Evolutionary conservation across 2,329 filamentous ascomycete genomes (phyloP).

Genomic region (Aspergillus aculeatinus): DNA sequence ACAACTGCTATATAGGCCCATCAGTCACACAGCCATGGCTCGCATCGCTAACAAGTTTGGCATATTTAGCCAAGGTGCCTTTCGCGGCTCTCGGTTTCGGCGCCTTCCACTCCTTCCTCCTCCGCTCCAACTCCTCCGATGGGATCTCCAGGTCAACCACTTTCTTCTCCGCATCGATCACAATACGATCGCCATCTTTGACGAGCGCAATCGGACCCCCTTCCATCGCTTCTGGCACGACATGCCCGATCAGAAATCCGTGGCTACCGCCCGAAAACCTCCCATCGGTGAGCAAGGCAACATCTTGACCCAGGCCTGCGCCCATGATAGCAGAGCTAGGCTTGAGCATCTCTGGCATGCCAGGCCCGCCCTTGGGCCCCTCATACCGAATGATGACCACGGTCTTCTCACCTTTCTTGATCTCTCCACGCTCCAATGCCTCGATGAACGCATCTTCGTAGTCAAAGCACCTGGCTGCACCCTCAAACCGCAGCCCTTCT

Average conservation of each 20-base stretch:
- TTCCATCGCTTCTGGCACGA: constrained; percentile 16
- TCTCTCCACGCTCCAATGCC: constrained; percentile 61
- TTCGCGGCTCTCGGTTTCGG: not conserved
- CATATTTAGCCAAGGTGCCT: constrained; percentile 15
- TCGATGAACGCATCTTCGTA: constrained; percentile 63
- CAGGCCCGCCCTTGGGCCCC: constrained; percentile 67
- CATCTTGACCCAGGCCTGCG: constrained; percentile 64
- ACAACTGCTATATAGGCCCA: not conserved
- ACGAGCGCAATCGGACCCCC: constrained; percentile 14
- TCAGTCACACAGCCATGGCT: constrained; percentile 16
- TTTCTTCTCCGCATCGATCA: constrained; percentile 13
- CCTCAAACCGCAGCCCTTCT: constrained; percentile 62
- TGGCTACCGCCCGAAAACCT: constrained; percentile 44
- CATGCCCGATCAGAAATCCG: constrained; percentile 36
- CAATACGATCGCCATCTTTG: constrained; percentile 9
- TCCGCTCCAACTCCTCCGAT: constrained; percentile 6
- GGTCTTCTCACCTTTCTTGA: constrained; percentile 68
- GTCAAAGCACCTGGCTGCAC: constrained; percentile 65
- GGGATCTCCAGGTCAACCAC: constrained; percentile 12
- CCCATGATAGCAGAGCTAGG: constrained; percentile 70
- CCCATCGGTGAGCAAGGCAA: constrained; percentile 66
- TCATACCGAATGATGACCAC: constrained; percentile 70
- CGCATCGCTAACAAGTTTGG: constrained; percentile 11
- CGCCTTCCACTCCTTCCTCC: constrained; percentile 8
- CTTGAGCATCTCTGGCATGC: constrained; percentile 72